These are phyloP conservation scores for Amaranthus palmeri DNA, from an alignment of 148 eudicot species.

Conservation along the genomic window DNA sequence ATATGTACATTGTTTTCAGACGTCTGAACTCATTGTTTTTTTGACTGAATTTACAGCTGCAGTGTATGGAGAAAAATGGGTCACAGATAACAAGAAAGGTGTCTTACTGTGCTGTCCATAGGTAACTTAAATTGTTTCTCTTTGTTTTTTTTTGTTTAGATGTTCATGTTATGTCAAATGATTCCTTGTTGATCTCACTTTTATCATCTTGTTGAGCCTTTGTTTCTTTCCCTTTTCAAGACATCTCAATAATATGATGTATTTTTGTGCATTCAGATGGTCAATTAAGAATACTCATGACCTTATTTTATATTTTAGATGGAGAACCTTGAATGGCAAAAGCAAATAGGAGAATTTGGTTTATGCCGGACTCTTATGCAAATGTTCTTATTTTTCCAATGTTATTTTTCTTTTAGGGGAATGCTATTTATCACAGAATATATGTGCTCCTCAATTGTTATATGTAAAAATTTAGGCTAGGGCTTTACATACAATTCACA, in stretches of 20 bases:
- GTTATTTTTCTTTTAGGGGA: not conserved
- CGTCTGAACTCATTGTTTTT: not conserved
- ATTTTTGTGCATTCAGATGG: not conserved
- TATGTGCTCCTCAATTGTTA: too few species aligned
- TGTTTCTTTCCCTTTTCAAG: not conserved
- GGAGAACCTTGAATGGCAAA: not conserved
- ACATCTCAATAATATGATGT: not conserved
- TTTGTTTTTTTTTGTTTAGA: constrained; percentile 8
- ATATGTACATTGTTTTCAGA: not conserved
- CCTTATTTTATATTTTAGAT: not conserved
- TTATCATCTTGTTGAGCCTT: not conserved
- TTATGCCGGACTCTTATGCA: not conserved
- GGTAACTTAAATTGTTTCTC: constrained; percentile 36
- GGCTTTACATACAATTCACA: too few species aligned
- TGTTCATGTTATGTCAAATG: not conserved
- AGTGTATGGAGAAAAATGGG: constrained; percentile 72
- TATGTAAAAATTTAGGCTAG: too few species aligned
- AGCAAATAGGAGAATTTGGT: not conserved
- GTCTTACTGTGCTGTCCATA: constrained; percentile 75
- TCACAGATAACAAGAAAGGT: constrained; percentile 50
- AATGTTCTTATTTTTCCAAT: not conserved
- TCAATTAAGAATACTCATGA: not conserved
- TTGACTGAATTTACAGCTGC: constrained; percentile 43
- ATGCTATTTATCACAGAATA: not conserved
- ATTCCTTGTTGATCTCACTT: not conserved